phyloP scores from a whole-genome alignment of 2,329 filamentous ascomycete genomes.

The Colletotrichum kahawae region DNA sequence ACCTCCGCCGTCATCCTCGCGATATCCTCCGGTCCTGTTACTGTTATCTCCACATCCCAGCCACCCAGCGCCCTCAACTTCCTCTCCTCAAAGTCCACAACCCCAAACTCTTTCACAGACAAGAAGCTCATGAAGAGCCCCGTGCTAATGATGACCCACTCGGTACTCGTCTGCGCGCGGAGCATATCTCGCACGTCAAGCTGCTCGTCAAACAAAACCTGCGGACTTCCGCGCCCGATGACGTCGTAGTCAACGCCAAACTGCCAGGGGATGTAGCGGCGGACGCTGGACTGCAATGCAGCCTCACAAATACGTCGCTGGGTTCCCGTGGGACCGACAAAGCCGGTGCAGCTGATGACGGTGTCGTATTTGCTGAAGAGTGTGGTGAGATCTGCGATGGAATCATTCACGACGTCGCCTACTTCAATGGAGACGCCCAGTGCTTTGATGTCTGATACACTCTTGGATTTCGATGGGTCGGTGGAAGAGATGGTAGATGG shows the following conservation, averaged over 20 bases:
- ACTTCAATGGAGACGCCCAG: conserved; percentile 46
- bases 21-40: conserved; percentile 69
- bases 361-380: conserved; percentile 53
- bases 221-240: conserved; percentile 62
- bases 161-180: conserved; percentile 47
- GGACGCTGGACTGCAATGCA: conserved; percentile 52
- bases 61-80: conserved; percentile 60
- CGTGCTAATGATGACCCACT: conserved; percentile 71
- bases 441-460: conserved; percentile 36
- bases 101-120: conserved; percentile 66
- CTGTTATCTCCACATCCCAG: conserved; percentile 67
- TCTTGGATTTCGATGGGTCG: conserved; percentile 38
- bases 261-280: conserved; percentile 73
- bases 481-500: conserved; percentile 46
- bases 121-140: conserved; percentile 75
- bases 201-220: conserved; percentile 73
- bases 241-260: conserved; percentile 75
- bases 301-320: conserved; percentile 64
- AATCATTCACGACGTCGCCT: conserved; percentile 47
- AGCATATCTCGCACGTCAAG: conserved; percentile 60
- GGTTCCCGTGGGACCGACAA: conserved; percentile 57
- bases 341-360: conserved; percentile 67
- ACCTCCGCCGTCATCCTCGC: conserved; percentile 63
- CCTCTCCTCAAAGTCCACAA: conserved; percentile 54
- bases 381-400: conserved; percentile 40